Evolutionary conservation across 768 basidiomycete species (phyloP).

Genomic region (Mycena chlorophos): DNA sequence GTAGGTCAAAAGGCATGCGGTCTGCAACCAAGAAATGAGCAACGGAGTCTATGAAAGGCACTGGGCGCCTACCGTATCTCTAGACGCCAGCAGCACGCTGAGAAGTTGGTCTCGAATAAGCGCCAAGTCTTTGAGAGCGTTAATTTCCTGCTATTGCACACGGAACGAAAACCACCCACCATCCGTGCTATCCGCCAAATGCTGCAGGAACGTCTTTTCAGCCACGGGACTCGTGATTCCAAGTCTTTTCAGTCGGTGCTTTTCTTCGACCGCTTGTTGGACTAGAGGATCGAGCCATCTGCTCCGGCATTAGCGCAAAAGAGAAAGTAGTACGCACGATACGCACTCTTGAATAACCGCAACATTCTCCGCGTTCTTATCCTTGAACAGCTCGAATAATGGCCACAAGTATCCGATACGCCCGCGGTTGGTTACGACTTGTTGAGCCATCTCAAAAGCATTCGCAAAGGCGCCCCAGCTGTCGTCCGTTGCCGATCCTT

Average conservation of each 20-base stretch:
- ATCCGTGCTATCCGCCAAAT: constrained; percentile 64
- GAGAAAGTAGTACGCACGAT: constrained; percentile 28
- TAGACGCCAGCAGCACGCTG: constrained; percentile 72
- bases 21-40: constrained; percentile 39
- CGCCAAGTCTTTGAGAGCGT: constrained; percentile 48
- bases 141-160: neutral
- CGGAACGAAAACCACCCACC: constrained; percentile 41
- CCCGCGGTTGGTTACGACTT: constrained; percentile 48
- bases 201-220: constrained; percentile 66
- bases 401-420: constrained; percentile 62
- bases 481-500: constrained; percentile 61
- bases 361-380: constrained; percentile 50
- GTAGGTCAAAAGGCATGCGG: constrained; percentile 68
- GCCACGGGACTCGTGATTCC: constrained; percentile 41
- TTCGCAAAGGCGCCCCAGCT: constrained; percentile 61
- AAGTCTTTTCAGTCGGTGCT: constrained; percentile 36
- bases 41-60: neutral
- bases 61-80: constrained; percentile 64
- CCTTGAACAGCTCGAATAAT: constrained; percentile 56
- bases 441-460: constrained; percentile 60
- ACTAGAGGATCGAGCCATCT: constrained; percentile 64
- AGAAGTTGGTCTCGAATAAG: constrained; percentile 77
- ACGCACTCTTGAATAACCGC: constrained; percentile 48
- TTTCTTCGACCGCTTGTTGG: constrained; percentile 48
- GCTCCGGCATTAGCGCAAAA: constrained; percentile 21